Conservation (phyloP, 441 rosid species). For the Theobroma grandiflorum region DNA sequence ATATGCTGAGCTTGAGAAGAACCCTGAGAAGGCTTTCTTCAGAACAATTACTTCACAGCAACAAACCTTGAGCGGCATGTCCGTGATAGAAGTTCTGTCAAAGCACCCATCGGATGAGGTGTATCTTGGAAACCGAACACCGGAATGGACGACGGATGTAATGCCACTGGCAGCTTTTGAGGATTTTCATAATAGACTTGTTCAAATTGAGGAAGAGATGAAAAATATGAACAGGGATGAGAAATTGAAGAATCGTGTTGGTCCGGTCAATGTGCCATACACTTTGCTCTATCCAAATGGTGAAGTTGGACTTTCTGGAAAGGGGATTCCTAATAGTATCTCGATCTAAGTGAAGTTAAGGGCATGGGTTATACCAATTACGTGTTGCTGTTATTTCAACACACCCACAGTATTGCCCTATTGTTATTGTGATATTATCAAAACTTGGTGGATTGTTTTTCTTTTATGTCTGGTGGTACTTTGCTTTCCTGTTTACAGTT, state of each 20-base stretch:
- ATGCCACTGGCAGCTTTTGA: slow-evolving; percentile 54
- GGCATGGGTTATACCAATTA: too few species aligned
- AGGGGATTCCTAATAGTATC: slow-evolving; percentile 72
- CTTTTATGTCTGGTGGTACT: too few species aligned
- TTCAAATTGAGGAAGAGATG: slow-evolving; percentile 50
- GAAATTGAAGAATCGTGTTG: slow-evolving; percentile 27
- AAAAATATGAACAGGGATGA: slow-evolving; percentile 47
- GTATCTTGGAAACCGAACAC: slow-evolving; percentile 42
- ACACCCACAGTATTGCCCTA: too few species aligned
- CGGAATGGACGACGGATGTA: slow-evolving; percentile 61
- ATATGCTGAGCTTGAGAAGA: slow-evolving; percentile 50
- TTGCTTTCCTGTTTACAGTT: too few species aligned
- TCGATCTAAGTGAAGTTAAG: slow-evolving; percentile 36
- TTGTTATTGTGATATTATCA: too few species aligned
- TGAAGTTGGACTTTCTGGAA: slow-evolving; percentile 55
- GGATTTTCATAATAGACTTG: slow-evolving; percentile 55
- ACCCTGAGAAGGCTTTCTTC: slow-evolving; percentile 58
- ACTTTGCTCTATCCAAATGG: slow-evolving; percentile 54
- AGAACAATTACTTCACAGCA: slow-evolving; percentile 58
- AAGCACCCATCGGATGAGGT: slow-evolving; percentile 56
- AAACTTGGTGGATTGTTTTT: too few species aligned
- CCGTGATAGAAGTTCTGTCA: slow-evolving; percentile 64
- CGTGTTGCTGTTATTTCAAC: too few species aligned
- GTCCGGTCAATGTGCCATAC: slow-evolving; percentile 58
- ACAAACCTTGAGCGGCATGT: slow-evolving; percentile 58